Evolutionary conservation across 2,329 filamentous ascomycete genomes (phyloP), one percentile per base, ranked within the genome.

Genomic region (Colletotrichum sp.): DNA sequence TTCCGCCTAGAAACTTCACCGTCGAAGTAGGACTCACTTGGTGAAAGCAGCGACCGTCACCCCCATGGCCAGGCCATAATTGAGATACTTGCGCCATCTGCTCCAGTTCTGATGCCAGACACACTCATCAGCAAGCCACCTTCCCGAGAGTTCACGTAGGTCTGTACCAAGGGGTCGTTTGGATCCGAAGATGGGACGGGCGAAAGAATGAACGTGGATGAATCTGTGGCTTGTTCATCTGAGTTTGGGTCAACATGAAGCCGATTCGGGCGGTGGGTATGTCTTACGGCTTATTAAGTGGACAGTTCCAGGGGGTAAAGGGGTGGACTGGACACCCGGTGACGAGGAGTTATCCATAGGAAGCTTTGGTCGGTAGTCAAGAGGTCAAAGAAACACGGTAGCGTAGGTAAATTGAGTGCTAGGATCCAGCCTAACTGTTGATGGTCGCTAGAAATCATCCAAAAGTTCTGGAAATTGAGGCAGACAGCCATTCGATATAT

Each of bases 151-250:
- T 15, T 55, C 26, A 15, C 49, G 8, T 16, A 59, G 32, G 34
- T 9, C 28, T 80, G 57, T 32, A 84, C 83, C 28, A 84, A 70
- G 2, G 83, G 83, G 10, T 84, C 82, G 57, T 84, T 83, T 7
- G 82, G 82, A 3, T 84, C 80, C 36, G 74, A 74, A 18, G 76
- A 66, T 44, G 76, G 76, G 9, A 34, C 44, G 12, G 76, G 76
- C 3, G 76, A 76, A 7, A 77, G 65, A n/a, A 74, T 49, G 21
- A 77, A 78, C 13, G 18, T 36, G 10, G 39, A 28, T 18, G 60
- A 52, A 18, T 74, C 74, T 21, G 64, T 34, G 5, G 63, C 70
- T 16, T 63, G 9, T 12, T 66, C 67, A 36, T 71, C 76, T 74
- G 5, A 49, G 36, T 24, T 59, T 13, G 2, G 18, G 39, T 76